Percentiles rank a stretch among this genome's conserved stretches.
phyloP scores from a whole-genome alignment of 352 stramenopile genomes.

The Phytophthora agathidicida region DNA sequence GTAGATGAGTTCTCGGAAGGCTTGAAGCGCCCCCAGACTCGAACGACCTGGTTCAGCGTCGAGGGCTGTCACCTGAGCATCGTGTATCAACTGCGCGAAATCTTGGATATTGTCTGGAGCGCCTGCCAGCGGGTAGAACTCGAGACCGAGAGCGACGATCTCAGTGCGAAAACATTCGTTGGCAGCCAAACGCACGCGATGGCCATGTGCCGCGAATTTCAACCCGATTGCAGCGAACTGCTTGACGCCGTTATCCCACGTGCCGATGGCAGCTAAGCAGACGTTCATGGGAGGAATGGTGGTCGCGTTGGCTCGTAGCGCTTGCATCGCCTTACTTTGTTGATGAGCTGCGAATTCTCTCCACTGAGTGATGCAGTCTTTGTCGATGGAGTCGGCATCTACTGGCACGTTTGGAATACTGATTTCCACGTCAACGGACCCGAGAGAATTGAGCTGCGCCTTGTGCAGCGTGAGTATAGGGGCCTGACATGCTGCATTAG shows the following conservation, averaged over 20 bases:
- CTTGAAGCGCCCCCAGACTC: constrained; percentile 8
- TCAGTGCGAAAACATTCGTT: constrained; percentile 61
- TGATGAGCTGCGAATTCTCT: constrained; percentile 10
- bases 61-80: constrained; percentile 11
- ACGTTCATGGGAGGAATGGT: constrained; percentile 39
- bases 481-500: neutral
- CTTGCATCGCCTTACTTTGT: neutral
- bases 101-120: constrained; percentile 13
- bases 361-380: constrained; percentile 8
- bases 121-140: constrained; percentile 44
- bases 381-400: constrained; percentile 5
- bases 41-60: constrained; percentile 18
- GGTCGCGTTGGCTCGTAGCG: constrained; percentile 1
- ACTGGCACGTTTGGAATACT: neutral
- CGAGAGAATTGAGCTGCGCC: neutral
- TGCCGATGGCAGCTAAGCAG: constrained; percentile 40
- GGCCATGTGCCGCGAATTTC: constrained; percentile 53
- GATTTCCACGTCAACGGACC: constrained; percentile 3
- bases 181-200: constrained; percentile 80
- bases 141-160: constrained; percentile 43
- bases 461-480: neutral
- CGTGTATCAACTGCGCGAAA: constrained; percentile 18
- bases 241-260: constrained; percentile 50
- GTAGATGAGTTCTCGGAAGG: constrained; percentile 42
- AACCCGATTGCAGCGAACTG: constrained; percentile 57